These are phyloP conservation scores for Colletotrichum endophyticum DNA, from an alignment of 2,329 filamentous ascomycete species.

Conservation along the genomic window DNA sequence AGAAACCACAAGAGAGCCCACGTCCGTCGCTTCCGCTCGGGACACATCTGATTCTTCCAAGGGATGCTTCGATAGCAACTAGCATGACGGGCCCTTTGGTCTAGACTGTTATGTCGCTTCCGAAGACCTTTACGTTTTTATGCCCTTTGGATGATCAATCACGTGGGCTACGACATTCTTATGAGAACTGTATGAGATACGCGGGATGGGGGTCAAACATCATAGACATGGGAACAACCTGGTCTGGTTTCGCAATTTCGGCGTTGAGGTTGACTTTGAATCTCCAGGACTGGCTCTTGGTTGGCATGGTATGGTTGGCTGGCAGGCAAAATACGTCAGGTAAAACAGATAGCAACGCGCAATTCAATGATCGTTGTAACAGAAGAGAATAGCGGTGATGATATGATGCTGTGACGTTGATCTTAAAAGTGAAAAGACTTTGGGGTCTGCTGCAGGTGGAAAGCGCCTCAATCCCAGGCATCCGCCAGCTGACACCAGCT, in stretches of 20 bases:
- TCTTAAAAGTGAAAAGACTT: background rate
- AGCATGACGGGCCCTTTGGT: background rate
- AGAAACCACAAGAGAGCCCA: conserved; percentile 18
- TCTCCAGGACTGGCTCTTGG: conserved; percentile 15
- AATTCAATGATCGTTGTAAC: conserved; percentile 4
- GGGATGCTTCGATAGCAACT: background rate
- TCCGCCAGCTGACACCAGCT: background rate
- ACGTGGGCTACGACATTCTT: conserved; percentile 12
- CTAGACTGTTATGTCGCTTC: background rate
- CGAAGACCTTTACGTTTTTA: background rate
- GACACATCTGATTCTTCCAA: background rate
- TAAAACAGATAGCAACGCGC: background rate
- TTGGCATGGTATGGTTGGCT: background rate
- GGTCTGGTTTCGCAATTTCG: conserved; percentile 9
- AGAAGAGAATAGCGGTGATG: background rate
- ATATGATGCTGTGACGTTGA: background rate
- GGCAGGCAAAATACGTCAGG: background rate
- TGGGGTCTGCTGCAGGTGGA: background rate
- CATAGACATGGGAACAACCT: background rate
- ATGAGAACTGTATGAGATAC: conserved; percentile 15
- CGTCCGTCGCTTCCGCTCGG: conserved; percentile 3
- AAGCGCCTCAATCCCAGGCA: background rate
- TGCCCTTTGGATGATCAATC: conserved; percentile 2
- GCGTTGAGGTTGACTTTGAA: conserved; percentile 10
- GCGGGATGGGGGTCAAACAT: background rate